Base-by-base conservation (phyloP, 2,329 filamentous ascomycete genomes). In the Diaporthe vexans region DNA sequence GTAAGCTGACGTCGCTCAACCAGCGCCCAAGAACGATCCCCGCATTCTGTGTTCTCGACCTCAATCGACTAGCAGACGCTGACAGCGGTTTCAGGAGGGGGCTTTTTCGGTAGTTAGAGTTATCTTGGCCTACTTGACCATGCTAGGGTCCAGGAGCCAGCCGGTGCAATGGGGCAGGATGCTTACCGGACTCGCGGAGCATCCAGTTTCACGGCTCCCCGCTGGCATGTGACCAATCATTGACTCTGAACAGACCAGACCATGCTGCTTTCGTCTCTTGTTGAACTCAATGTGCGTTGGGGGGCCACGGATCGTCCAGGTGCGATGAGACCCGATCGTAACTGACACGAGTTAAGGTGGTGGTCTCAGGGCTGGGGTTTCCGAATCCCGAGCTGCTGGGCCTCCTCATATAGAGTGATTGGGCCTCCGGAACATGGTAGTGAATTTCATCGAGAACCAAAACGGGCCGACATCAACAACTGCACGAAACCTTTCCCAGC, bases 381-480 rank as follows among this genome's bases (percentile, higher is more conserved):
- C 63, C 63, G 63, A 67, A 67, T 67, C 63, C 63, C 63, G 63
- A 52, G 63, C 63, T 67, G 46, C 29, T 67, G 63, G 63, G 63
- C 46, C 29, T 52, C 17, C n/a, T 26, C 63, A 67, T 67, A 67
- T 63, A 67, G 43, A 51, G 43, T 26, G 13, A 4, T 52, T 26
- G 21, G 59, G 19, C 19, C 46, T 67, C 61, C 24, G 9, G 13
- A 9, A 17, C 2, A 52, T 48, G 19, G 2, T 48, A 7, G 2
- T 19, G 15, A 21, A 19, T 8, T 19, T 21, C 3, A 8, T 13
- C 17, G 43, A 0, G 15, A 9, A 17, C 10, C 26, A 51, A 13
- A 13, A 15, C 46, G 4, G 29, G 24, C 29, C 40, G 15, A 4
- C 8, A 6, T 26, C 35, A 13, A 10, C 13, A 17, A 17, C 26